phyloP scores from a whole-genome alignment of 768 basidiomycete species.

The Suillus variegatus region DNA sequence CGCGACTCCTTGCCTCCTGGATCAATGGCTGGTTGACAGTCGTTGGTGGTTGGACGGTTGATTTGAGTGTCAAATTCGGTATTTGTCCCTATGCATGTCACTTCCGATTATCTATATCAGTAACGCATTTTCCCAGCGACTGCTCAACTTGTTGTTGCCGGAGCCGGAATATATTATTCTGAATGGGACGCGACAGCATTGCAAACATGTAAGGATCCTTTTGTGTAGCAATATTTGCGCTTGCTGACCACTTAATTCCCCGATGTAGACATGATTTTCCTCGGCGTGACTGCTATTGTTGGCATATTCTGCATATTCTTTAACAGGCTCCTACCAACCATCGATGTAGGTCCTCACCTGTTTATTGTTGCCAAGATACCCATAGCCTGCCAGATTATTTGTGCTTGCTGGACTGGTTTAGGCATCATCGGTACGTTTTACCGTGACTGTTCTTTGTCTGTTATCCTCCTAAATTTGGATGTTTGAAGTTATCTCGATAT shows the following conservation, averaged over 20 bases:
- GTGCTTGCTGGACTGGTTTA: slow-evolving; percentile 63
- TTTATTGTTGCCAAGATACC: slow-evolving; percentile 5
- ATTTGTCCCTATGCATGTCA: not conserved
- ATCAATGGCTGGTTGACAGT: slow-evolving; percentile 70
- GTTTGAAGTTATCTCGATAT: slow-evolving; percentile 52
- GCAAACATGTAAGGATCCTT: slow-evolving; percentile 51
- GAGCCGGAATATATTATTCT: slow-evolving; percentile 56
- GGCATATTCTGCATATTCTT: slow-evolving; percentile 57
- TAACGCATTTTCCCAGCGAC: slow-evolving; percentile 41
- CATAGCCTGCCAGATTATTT: slow-evolving; percentile 44
- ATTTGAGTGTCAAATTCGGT: slow-evolving; percentile 65
- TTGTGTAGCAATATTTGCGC: not conserved
- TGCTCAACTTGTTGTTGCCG: slow-evolving; percentile 60
- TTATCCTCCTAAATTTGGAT: slow-evolving; percentile 11
- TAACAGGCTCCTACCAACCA: slow-evolving; percentile 48
- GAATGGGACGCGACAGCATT: slow-evolving; percentile 58
- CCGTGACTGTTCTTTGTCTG: not conserved
- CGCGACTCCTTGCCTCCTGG: slow-evolving; percentile 57
- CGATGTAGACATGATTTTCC: slow-evolving; percentile 51
- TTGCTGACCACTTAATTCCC: slow-evolving; percentile 6
- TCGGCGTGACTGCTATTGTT: slow-evolving; percentile 50
- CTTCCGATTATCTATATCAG: not conserved
- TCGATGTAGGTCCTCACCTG: slow-evolving; percentile 42
- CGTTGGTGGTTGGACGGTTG: slow-evolving; percentile 69
- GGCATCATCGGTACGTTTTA: slow-evolving; percentile 49